Evolutionary conservation across 371 early-diverging fungal genomes (phyloP).

Genomic region (Rhizopus arrhizus): DNA sequence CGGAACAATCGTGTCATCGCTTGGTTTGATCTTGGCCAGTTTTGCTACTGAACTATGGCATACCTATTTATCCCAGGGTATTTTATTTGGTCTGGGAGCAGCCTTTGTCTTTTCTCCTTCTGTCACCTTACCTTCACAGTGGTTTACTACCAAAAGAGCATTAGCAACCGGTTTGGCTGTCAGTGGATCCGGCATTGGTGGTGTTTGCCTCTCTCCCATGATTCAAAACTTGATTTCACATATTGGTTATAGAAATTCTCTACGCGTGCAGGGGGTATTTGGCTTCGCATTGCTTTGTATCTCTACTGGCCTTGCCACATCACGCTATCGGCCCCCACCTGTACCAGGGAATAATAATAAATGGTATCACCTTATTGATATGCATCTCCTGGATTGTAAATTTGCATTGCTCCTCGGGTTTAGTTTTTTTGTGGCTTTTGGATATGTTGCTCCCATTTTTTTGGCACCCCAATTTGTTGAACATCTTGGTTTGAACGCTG

Average conservation of each 20-base stretch:
- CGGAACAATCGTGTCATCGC: constrained; percentile 57
- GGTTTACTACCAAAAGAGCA: constrained; percentile 72
- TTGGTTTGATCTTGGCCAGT: constrained; percentile 59
- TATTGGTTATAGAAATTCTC: constrained; percentile 58
- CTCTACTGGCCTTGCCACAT: constrained; percentile 37
- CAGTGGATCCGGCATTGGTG: constrained; percentile 79
- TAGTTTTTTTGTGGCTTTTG: constrained; percentile 35
- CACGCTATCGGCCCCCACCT: constrained; percentile 37
- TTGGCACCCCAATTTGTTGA: constrained; percentile 46
- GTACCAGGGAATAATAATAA: constrained; percentile 12
- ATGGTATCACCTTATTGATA: constrained; percentile 32
- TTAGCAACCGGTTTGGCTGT: constrained; percentile 79
- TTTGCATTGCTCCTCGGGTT: constrained; percentile 28
- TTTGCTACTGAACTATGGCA: constrained; percentile 61
- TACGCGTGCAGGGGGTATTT: constrained; percentile 46
- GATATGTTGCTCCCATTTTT: constrained; percentile 39
- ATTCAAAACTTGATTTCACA: constrained; percentile 51
- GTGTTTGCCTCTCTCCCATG: constrained; percentile 65
- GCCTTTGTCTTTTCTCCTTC: constrained; percentile 66
- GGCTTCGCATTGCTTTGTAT: constrained; percentile 42
- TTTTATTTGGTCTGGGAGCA: constrained; percentile 58
- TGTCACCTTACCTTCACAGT: constrained; percentile 68
- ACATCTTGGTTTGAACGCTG: constrained; percentile 25
- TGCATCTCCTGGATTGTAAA: constrained; percentile 16
- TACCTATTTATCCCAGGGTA: constrained; percentile 67